A percentile compares a stretch with the other conserved stretches of the same genome.
These are phyloP conservation scores for Neonectria coccinea DNA, from an alignment of 2,329 filamentous ascomycete species.

Conservation along the genomic window DNA sequence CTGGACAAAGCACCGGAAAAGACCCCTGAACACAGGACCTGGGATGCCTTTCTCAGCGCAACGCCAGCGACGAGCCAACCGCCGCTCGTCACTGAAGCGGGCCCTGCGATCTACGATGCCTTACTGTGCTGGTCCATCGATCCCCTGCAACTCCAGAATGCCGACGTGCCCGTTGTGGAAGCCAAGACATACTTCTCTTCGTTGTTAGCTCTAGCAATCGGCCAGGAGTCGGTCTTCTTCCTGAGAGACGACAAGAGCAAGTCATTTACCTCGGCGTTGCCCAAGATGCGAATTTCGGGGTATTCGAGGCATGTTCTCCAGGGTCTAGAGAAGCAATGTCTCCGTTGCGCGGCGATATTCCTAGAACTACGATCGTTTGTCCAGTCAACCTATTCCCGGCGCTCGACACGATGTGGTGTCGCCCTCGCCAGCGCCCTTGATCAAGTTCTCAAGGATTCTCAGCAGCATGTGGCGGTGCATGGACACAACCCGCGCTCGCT, in stretches of 20 bases:
- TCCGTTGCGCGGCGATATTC: conserved; percentile 61
- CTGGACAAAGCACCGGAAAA: conserved; percentile 49
- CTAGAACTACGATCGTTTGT: conserved; percentile 61
- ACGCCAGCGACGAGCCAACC: conserved; percentile 54
- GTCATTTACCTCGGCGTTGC: conserved; percentile 63
- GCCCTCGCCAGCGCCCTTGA: conserved; percentile 65
- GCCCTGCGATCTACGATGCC: conserved; percentile 74
- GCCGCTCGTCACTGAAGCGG: conserved; percentile 76
- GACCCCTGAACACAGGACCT: conserved; percentile 67
- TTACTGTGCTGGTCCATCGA: conserved; percentile 60
- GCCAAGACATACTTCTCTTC: conserved; percentile 64
- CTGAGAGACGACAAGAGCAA: conserved; percentile 64
- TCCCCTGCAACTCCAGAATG: conserved; percentile 53
- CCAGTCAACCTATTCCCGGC: conserved; percentile 58
- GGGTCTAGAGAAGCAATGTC: conserved; percentile 60
- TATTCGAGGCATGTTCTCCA: conserved; percentile 64
- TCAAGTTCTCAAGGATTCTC: conserved; percentile 61
- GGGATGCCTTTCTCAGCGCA: conserved; percentile 73
- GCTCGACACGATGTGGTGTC: conserved; percentile 60
- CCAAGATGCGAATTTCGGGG: conserved; percentile 65
- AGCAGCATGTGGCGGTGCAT: conserved; percentile 60
- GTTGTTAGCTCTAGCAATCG: conserved; percentile 74
- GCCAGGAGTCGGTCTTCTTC: conserved; percentile 79
- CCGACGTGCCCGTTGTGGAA: conserved; percentile 58
- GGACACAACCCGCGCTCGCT: conserved; percentile 59